Evolutionary conservation across 2,329 filamentous ascomycete species (phyloP), one percentile per base, ranked within the genome.

Genomic region (Ploettnerulaceae sp.): DNA sequence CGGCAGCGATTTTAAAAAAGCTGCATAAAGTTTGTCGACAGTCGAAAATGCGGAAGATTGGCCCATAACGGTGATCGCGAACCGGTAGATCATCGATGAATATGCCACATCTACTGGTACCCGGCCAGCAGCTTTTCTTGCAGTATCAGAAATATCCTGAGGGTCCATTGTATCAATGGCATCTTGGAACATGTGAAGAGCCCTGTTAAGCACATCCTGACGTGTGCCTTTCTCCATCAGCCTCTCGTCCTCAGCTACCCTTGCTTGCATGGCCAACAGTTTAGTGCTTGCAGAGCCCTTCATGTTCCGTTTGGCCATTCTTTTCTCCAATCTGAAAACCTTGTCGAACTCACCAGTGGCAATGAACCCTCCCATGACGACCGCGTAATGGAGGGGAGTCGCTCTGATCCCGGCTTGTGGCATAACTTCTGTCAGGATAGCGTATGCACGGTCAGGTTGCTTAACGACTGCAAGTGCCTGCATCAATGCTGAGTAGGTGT

Each of bases 401-500:
- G 67, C 63, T 39, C 57, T 60, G 49, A 72, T 66, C 59, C 64
- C 69, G 51, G 68, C 69, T 53, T 66, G 62, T 52, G 62, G 74
- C 69, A 76, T 79, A 58, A 68, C 75, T 51, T 63, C 66, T 54
- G 55, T 72, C 45, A 72, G 25, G 37, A 85, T 73, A 36, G 71
- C 71, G 47, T 70, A 73, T 3, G 82, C 81, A 37, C 72, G 69
- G 51, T 74, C 68, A 5, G 79, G 73, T 52, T 75, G 72, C 40
- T 71, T 69, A 36, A 73, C 64, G 47, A 75, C 66, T 7, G 71
- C 67, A 38, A 85, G 63, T 21, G 71, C 70, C 44, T 77, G 72
- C 71, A 86, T 81, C 31, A 84, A 63, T 38, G 79, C 75, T 35
- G 71, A 73, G 59, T 82, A 84, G 1, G 81, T 82, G 62, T 74